Conservation (phyloP, 768 basidiomycete species). For the Russula brevipes region DNA sequence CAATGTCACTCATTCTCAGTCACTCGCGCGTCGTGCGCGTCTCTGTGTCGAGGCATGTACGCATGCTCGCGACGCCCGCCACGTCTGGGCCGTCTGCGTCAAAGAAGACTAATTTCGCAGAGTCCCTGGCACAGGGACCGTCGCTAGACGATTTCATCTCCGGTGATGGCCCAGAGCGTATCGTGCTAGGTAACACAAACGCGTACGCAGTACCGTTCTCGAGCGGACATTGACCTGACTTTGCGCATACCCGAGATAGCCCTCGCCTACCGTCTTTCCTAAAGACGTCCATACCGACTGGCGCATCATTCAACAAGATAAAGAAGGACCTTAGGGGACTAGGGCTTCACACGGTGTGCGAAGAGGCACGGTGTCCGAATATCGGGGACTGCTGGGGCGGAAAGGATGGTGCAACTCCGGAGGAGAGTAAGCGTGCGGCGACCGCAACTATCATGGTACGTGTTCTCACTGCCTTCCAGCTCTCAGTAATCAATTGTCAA, state of each 20-base stretch:
- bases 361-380: constrained; percentile 97
- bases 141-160: constrained; percentile 77
- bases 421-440: constrained; percentile 73
- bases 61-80: constrained; percentile 32
- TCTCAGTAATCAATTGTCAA: neutral
- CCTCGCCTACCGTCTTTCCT: constrained; percentile 83
- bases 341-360: constrained; percentile 91
- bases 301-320: constrained; percentile 82
- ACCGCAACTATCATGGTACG: constrained; percentile 98
- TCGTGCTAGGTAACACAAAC: constrained; percentile 66
- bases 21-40: constrained; percentile 17
- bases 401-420: constrained; percentile 55
- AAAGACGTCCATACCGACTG: constrained; percentile 89
- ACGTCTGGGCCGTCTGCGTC: constrained; percentile 43
- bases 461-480: neutral
- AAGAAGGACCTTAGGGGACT: constrained; percentile 94
- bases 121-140: constrained; percentile 60
- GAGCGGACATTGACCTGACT: neutral
- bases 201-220: constrained; percentile 42
- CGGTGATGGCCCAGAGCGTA: constrained; percentile 49
- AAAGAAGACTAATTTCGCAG: constrained; percentile 42
- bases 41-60: constrained; percentile 5
- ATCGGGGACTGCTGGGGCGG: constrained; percentile 99
- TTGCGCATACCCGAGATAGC: constrained; percentile 37
- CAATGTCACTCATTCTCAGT: constrained; percentile 19